Base-by-base conservation (phyloP, 495 filamentous ascomycete species). In the Terfezia boudieri region DNA sequence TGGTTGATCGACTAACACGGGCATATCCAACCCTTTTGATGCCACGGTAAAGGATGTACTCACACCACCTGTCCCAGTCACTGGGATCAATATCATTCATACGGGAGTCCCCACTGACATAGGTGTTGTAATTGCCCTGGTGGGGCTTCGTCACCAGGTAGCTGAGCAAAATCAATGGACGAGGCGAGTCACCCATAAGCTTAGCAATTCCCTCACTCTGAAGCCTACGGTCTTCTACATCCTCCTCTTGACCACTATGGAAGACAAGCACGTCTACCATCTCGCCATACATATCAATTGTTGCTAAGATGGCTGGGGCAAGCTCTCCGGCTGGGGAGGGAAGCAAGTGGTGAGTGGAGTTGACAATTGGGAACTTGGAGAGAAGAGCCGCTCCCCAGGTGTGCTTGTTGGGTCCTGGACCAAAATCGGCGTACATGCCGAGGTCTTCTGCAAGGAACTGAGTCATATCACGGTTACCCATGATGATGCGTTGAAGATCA, bases 31-130 rank as follows among this genome's bases (percentile, higher is more conserved):
- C 81, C 58, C 88, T 73, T 66, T 80, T 82, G 52, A 99, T 67
- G 10, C 80, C 81, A 71, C 95, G 94, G 72, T 83, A 99, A 52
- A 99, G 72, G 58, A 99, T 90, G 64, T 99, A 99, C 71, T 99
- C 90, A 70, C 92, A 99, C 92, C 92, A 99, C 55, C 92, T 71
- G 68, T 98, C 90, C 86, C 86, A 94, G 64, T 99, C 92, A 12
- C 73, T 81, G 9, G 79, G 76, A 60, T 99, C 92, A 53, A 99
- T 90, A 62, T 99, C 92, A 60, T 82, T 79, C 92, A 99, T 99
- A 20, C 84, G 82, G 55, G 82, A 89, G 50, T 71, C 64, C 22
- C 89, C 78, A 49, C 84, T 82, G 32, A 99, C 92, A 62, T 94
- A 96, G 1, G 79, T 94, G 67, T 96, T 92, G 71, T 99, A 99